Conservation (phyloP, 2,329 filamentous ascomycete species). For the Salinomyces thailandicus region DNA sequence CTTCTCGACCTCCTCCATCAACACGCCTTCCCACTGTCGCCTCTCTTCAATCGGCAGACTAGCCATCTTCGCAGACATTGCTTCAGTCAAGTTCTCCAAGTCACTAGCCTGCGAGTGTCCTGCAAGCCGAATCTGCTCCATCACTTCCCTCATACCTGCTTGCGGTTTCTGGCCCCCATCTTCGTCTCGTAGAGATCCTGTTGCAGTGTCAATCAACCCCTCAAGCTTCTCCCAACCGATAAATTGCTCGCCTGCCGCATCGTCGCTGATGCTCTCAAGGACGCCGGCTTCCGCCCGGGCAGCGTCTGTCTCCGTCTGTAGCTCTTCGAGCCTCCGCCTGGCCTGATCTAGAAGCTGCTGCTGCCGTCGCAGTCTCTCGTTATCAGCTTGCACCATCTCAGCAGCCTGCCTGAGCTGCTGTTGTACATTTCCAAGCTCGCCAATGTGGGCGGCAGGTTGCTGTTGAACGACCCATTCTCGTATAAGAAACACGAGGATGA, state of each 20-base stretch:
- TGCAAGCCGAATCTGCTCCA: constrained; percentile 16
- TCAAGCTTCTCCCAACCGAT: constrained; percentile 18
- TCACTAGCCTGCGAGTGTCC: constrained; percentile 7
- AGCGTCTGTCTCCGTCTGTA: constrained; percentile 13
- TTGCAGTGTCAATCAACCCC: constrained; percentile 18
- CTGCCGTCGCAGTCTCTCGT: constrained; percentile 17
- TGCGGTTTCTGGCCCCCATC: not conserved
- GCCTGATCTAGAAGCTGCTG: constrained; percentile 21
- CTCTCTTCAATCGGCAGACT: constrained; percentile 13
- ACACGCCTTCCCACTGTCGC: constrained; percentile 17
- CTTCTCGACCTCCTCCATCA: constrained; percentile 10
- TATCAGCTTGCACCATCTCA: constrained; percentile 21
- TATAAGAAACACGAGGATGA: constrained; percentile 94
- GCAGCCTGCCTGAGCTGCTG: constrained; percentile 15
- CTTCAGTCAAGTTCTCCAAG: constrained; percentile 13
- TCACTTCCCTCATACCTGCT: constrained; percentile 6
- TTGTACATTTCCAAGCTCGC: constrained; percentile 16
- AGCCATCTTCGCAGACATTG: constrained; percentile 15
- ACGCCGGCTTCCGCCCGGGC: not conserved
- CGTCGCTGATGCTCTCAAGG: not conserved
- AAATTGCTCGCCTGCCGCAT: constrained; percentile 12
- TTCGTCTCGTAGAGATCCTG: constrained; percentile 9
- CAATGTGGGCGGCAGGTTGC: constrained; percentile 70
- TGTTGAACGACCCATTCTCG: constrained; percentile 97
- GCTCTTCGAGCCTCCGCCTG: constrained; percentile 15